Base-by-base conservation (phyloP, 257 asterid genomes). In the Linaria vulgaris region DNA sequence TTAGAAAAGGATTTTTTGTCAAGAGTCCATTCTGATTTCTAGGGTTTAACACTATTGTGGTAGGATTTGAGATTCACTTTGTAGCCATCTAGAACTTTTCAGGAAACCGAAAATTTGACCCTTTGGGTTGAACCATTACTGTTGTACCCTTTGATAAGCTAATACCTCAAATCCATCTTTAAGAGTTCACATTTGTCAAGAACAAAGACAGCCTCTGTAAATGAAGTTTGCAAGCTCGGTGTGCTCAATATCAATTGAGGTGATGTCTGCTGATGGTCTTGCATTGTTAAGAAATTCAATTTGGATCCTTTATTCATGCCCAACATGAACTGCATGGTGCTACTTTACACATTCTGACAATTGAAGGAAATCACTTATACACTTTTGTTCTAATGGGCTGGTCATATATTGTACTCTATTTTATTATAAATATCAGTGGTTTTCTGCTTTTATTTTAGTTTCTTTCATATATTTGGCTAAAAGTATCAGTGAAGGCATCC, bases 311-410 rank as follows among this genome's bases (percentile, higher is more conserved):
- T 34, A 3, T 34, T 27, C 57, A 39, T 43, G 59, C 51, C 25
- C 14, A 59, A 30, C 41, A 41, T 22, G 15, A 9, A 25, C 51
- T 64, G 61, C 39, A 60, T 38, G 47, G 34, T 46, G 38, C 66
- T 15, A 15, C 50, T 53, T 66, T 34, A 34, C 41, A 34, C 41
- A 8, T 34, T 34, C 41, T 34, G 41, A 34, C 10, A 34, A 34
- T 34, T 34, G 9, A 34, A 34, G 41, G 10, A 34, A 11, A 4
- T 34, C 41, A 34, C 9, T 34, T 34, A 4, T 11, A 7, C 9
- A 34, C 41, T 3, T 8, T 34, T 27, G 34, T 34, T 34, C 5
- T 34, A 34, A 8, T 34, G 10, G 41, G 10, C 10, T 34, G 5
- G 41, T 34, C 41, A 34, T 34, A 34, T 34, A 4, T 4, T 34